phyloP scores from a whole-genome alignment of 1,284 basidiomycete genomes.

The Waitea zeae region DNA sequence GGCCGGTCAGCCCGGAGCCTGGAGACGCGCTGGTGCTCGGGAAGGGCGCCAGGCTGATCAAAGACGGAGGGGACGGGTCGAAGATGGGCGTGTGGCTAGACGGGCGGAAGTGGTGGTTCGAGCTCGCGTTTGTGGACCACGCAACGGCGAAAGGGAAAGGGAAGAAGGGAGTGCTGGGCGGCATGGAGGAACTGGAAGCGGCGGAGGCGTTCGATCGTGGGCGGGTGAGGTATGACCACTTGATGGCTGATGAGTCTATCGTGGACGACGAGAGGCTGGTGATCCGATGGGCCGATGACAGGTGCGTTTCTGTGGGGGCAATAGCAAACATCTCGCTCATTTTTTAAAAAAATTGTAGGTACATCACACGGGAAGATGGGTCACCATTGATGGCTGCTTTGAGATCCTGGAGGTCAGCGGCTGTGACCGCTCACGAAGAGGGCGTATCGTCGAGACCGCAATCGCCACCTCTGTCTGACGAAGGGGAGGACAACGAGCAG shows the following conservation, averaged over 20 bases:
- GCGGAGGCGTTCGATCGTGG: constrained; percentile 32
- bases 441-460: constrained; percentile 11
- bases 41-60: not conserved
- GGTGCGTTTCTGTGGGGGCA: constrained; percentile 21
- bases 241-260: constrained; percentile 36
- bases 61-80: not conserved
- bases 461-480: constrained; percentile 15
- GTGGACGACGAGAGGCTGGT: constrained; percentile 40
- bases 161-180: constrained; percentile 15
- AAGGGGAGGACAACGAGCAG: too few species aligned
- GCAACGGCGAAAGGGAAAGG: constrained; percentile 4
- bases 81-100: not conserved
- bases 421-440: constrained; percentile 25
- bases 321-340: not conserved
- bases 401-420: constrained; percentile 36
- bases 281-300: constrained; percentile 44
- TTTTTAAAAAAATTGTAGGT: constrained; percentile 18
- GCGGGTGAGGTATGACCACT: constrained; percentile 32
- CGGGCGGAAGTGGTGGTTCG: not conserved
- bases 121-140: not conserved
- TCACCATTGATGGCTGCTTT: constrained; percentile 54
- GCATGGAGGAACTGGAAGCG: constrained; percentile 30
- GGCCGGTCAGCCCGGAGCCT: not conserved
- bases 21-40: not conserved
- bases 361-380: constrained; percentile 41